Conservation (phyloP, 2,329 filamentous ascomycete species). For the Iodosphaeria phyllophila region DNA sequence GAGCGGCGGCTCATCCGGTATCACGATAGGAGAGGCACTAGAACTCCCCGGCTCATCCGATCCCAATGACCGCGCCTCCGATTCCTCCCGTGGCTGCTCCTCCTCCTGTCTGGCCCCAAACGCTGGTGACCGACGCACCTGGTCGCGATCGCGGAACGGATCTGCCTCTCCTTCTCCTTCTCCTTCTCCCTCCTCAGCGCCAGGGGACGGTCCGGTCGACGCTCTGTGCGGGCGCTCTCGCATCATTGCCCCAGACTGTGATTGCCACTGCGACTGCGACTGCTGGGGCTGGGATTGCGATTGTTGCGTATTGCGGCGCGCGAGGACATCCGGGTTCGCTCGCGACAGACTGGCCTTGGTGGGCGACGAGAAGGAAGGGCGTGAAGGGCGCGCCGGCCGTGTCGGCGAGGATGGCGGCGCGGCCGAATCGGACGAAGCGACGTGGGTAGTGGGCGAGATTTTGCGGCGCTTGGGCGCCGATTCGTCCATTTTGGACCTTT, state of each 20-base stretch:
- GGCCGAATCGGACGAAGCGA: conserved; percentile 14
- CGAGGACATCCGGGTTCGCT: conserved; percentile 38
- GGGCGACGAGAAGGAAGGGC: conserved; percentile 46
- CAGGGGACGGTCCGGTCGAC: not conserved
- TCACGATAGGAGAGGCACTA: no score
- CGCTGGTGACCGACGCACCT: conserved; percentile 19
- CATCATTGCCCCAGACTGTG: conserved; percentile 3
- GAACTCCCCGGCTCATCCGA: no score
- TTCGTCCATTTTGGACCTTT: conserved; percentile 32
- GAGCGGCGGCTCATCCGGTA: no score
- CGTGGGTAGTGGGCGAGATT: conserved; percentile 33
- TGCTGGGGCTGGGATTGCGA: conserved; percentile 10
- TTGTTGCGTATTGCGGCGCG: conserved; percentile 19
- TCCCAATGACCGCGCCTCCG: no score
- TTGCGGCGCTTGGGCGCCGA: conserved; percentile 46
- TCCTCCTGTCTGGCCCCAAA: no score
- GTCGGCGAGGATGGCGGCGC: no score
- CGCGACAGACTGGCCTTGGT: conserved; percentile 44
- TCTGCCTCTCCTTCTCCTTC: conserved; percentile 23
- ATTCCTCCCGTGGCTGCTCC: no score
- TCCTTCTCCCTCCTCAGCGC: not conserved
- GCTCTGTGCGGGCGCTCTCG: not conserved
- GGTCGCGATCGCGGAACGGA: conserved; percentile 18
- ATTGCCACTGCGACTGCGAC: conserved; percentile 7
- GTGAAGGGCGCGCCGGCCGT: conserved; percentile 7